phyloP scores from a whole-genome alignment of 495 filamentous ascomycete genomes.

The Tuber melanosporum region DNA sequence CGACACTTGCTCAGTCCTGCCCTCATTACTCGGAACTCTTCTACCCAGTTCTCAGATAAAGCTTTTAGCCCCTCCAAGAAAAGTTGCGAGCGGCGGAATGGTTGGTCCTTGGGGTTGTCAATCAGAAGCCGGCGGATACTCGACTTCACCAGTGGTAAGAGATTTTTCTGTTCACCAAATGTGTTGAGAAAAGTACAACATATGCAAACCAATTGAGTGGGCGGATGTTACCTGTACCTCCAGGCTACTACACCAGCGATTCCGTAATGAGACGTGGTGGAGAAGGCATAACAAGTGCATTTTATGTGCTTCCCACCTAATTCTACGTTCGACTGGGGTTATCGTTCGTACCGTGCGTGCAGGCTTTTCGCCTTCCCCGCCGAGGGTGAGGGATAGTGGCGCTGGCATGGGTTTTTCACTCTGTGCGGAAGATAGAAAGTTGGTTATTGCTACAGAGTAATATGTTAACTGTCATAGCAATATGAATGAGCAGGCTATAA shows the following conservation, averaged over 20 bases:
- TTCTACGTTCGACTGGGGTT: constrained; percentile 61
- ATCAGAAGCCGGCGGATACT: constrained; percentile 58
- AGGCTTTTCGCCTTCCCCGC: constrained; percentile 39
- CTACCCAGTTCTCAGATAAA: constrained; percentile 59
- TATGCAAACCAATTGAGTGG: background rate
- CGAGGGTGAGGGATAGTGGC: constrained; percentile 28
- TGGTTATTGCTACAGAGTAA: constrained; percentile 19
- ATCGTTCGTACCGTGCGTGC: constrained; percentile 51
- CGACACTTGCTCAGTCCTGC: constrained; percentile 22
- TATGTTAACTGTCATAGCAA: constrained; percentile 26
- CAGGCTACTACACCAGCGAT: constrained; percentile 81
- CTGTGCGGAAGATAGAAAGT: constrained; percentile 34
- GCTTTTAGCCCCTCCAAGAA: constrained; percentile 72
- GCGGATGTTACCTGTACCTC: constrained; percentile 52
- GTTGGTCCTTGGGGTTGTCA: constrained; percentile 56
- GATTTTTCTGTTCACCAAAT: constrained; percentile 42
- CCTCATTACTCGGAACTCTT: constrained; percentile 58
- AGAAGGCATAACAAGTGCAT: constrained; percentile 76
- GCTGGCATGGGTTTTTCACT: constrained; percentile 9
- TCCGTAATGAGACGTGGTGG: constrained; percentile 64
- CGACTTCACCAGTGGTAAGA: constrained; percentile 57
- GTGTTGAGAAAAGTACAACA: constrained; percentile 7
- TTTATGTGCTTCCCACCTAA: constrained; percentile 75
- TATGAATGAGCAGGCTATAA: background rate
- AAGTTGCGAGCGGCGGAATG: constrained; percentile 63